Conservation (phyloP, 2,329 filamentous ascomycete species). For the Beauveria sp. region DNA sequence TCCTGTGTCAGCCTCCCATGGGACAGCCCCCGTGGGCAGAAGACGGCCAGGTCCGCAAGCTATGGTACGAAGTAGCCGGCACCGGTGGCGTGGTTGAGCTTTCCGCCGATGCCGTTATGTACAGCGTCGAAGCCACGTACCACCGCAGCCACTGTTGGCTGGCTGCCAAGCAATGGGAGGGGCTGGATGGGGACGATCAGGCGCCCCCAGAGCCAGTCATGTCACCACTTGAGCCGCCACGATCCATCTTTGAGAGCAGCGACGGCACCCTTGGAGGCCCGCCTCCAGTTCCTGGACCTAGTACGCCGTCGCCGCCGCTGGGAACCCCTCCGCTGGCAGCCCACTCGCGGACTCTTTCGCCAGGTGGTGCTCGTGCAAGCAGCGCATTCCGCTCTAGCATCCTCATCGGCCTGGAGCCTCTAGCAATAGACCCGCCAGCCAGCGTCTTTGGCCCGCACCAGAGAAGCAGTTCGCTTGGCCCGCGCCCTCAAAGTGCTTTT, state of each 20-base stretch:
- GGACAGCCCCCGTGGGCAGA: constrained; percentile 69
- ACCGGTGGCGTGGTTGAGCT: constrained; percentile 50
- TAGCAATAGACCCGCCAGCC: constrained; percentile 29
- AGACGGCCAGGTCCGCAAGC: constrained; percentile 53
- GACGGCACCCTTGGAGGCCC: constrained; percentile 21
- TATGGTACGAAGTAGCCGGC: constrained; percentile 70
- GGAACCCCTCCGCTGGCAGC: constrained; percentile 25
- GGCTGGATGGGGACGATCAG: constrained; percentile 22
- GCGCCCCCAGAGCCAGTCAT: constrained; percentile 26
- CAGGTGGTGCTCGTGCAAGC: constrained; percentile 24
- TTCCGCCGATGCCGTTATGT: constrained; percentile 52
- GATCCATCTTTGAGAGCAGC: constrained; percentile 25
- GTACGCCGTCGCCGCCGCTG: constrained; percentile 22
- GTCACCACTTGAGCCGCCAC: constrained; percentile 32
- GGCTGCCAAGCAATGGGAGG: constrained; percentile 44
- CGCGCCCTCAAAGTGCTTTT: constrained; percentile 25
- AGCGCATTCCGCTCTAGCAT: constrained; percentile 35
- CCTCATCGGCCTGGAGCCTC: constrained; percentile 35
- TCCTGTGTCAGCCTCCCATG: constrained; percentile 68
- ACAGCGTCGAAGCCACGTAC: constrained; percentile 54
- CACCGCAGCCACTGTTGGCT: constrained; percentile 51
- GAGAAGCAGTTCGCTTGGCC: constrained; percentile 29
- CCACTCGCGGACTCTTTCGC: constrained; percentile 33
- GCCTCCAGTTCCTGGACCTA: constrained; percentile 15
- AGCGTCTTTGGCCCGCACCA: constrained; percentile 21